Evolutionary conservation across 2,329 filamentous ascomycete species (phyloP).

Genomic region (Rhexocercosporidium sp.): DNA sequence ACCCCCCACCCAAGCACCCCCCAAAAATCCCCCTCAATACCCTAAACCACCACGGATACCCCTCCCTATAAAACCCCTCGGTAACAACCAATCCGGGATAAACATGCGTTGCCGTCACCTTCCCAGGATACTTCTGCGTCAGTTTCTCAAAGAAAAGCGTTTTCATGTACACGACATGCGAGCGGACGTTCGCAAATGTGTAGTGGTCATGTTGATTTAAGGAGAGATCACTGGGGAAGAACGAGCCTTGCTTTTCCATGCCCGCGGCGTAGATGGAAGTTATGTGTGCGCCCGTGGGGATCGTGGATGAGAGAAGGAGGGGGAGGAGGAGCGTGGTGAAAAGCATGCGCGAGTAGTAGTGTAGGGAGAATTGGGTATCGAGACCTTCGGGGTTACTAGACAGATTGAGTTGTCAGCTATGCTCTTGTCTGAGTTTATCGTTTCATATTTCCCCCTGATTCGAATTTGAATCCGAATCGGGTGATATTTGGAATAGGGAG

Average conservation of each 20-base stretch:
- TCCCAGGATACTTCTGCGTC: constrained; percentile 37
- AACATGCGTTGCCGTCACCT: constrained; percentile 40
- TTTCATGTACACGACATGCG: constrained; percentile 42
- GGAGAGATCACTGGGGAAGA: constrained; percentile 37
- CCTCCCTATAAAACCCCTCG: constrained; percentile 36
- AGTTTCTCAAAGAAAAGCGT: constrained; percentile 43
- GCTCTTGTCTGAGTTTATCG: no score
- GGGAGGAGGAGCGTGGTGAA: constrained; percentile 39
- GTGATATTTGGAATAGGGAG: neutral
- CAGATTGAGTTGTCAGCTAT: neutral
- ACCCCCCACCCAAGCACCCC: constrained; percentile 37
- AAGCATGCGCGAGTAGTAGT: constrained; percentile 43
- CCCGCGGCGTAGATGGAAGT: constrained; percentile 43
- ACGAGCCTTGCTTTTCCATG: constrained; percentile 38
- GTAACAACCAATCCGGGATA: constrained; percentile 44
- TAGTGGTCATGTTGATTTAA: constrained; percentile 42
- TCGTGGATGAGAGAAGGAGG: constrained; percentile 33
- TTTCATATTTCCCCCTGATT: no score
- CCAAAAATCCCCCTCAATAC: constrained; percentile 37
- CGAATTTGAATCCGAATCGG: no score
- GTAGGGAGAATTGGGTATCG: constrained; percentile 39
- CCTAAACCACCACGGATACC: constrained; percentile 41
- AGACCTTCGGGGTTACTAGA: constrained; percentile 43
- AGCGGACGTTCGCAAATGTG: constrained; percentile 38
- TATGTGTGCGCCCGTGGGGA: constrained; percentile 28